phyloP scores from a whole-genome alignment of 805 yeast species.

The Metschnikowia vanudenii region DNA sequence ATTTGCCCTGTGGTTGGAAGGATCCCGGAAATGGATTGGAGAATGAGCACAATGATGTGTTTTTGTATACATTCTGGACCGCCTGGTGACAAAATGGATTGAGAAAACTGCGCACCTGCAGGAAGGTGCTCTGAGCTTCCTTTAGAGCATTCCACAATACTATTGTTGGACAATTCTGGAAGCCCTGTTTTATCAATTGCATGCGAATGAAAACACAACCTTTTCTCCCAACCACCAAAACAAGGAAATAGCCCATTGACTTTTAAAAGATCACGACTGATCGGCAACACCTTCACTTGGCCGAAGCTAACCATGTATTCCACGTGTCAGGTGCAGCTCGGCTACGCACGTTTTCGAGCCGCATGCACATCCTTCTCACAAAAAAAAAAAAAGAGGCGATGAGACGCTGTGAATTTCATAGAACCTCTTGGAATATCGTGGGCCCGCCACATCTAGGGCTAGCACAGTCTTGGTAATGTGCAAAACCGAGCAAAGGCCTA shows the following conservation, averaged over 20 bases:
- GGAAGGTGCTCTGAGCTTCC: no score
- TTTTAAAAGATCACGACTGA: neutral
- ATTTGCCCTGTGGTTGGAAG: no score
- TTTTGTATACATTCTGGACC: no score
- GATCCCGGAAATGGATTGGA: no score
- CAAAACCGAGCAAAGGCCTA: neutral
- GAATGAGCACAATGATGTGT: no score
- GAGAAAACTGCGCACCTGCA: no score
- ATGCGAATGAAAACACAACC: no score
- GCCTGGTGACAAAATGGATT: no score
- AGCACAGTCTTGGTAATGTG: neutral
- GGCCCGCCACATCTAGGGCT: neutral
- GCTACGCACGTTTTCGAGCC: slow-evolving; percentile 1
- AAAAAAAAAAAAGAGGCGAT: slow-evolving; percentile 1
- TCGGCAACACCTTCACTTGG: neutral
- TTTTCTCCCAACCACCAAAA: no score
- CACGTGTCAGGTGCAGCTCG: slow-evolving; percentile 2
- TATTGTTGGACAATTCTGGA: neutral
- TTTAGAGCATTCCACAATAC: no score
- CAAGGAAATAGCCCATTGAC: no score
- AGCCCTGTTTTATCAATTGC: neutral
- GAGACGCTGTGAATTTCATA: slow-evolving; percentile 5
- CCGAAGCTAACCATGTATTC: neutral
- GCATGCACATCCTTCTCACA: slow-evolving; percentile 1
- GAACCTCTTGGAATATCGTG: neutral